A percentile compares a stretch with the other conserved stretches of the same genome.
Evolutionary conservation across 257 asterid species (phyloP).

Genomic region (Solanum appendiculatum): DNA sequence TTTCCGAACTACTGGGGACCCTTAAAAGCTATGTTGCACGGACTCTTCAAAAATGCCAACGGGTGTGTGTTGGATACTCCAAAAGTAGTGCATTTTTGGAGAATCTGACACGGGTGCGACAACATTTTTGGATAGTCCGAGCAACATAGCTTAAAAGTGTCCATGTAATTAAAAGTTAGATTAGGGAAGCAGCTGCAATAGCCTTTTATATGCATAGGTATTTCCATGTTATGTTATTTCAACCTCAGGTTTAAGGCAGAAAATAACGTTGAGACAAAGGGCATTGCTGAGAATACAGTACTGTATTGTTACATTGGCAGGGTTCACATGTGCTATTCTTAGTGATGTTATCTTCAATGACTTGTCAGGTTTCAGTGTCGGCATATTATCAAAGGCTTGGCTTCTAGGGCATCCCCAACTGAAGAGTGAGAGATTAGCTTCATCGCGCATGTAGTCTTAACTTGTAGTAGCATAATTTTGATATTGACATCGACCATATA

Average conservation of each 20-base stretch:
- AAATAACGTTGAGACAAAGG: not conserved
- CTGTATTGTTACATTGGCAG: not conserved
- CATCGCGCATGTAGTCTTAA: not conserved
- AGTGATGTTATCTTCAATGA: not conserved
- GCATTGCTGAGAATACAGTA: not conserved
- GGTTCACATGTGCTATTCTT: not conserved
- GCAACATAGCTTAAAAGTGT: not conserved
- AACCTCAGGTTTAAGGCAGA: not conserved
- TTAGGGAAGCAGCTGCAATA: not conserved
- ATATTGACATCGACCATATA: not conserved
- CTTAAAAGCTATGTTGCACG: not conserved
- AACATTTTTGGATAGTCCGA: not conserved
- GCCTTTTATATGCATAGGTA: not conserved
- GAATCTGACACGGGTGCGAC: not conserved
- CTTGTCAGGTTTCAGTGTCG: slow-evolving; percentile 76
- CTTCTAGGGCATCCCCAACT: slow-evolving; percentile 23
- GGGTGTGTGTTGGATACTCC: not conserved
- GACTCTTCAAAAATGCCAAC: not conserved
- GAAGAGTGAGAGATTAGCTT: slow-evolving; percentile 42
- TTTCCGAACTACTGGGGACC: not conserved
- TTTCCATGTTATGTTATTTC: not conserved
- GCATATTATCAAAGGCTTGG: slow-evolving; percentile 71
- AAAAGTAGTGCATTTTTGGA: not conserved
- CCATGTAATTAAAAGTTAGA: not conserved
- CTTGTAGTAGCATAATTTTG: not conserved